Conservation (phyloP, 306 rosid species). For the Trifolium subterraneum region DNA sequence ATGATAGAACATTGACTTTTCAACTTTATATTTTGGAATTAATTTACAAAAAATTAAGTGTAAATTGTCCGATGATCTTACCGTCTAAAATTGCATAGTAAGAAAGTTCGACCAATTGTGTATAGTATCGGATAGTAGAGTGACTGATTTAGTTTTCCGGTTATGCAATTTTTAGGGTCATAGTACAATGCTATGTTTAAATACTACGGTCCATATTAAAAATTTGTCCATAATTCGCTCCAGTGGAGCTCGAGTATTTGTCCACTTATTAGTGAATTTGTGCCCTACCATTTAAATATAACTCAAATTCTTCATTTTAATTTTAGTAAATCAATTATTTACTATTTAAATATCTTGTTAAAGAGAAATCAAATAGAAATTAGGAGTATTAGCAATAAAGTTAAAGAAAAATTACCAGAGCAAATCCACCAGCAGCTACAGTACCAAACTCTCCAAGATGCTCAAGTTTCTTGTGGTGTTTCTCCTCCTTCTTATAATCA, state of each 20-base stretch:
- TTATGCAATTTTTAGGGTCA: too few relatives aligned
- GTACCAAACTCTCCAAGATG: slow-evolving; percentile 58
- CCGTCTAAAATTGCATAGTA: too few relatives aligned
- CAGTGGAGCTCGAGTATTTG: background rate
- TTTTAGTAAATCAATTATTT: too few relatives aligned
- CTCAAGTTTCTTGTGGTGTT: slow-evolving; percentile 73
- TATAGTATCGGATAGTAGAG: too few relatives aligned
- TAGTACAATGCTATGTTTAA: background rate
- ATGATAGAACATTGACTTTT: background rate
- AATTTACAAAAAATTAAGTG: background rate
- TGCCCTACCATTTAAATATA: too few relatives aligned
- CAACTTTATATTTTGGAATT: background rate
- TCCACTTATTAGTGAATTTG: background rate
- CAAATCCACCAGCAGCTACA: slow-evolving; percentile 62
- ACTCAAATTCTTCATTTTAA: too few relatives aligned
- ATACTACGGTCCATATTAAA: background rate
- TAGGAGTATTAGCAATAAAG: background rate
- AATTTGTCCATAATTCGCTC: too few relatives aligned
- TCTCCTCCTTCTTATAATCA: slow-evolving; percentile 71
- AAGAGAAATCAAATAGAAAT: background rate
- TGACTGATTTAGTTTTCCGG: too few relatives aligned
- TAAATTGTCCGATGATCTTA: background rate
- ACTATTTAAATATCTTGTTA: too few relatives aligned
- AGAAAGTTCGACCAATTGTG: background rate
- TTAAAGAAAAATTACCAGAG: slow-evolving; percentile 59